These are phyloP conservation scores for Narthecium ossifragum DNA, from an alignment of 106 monocot species.

Conservation along the genomic window DNA sequence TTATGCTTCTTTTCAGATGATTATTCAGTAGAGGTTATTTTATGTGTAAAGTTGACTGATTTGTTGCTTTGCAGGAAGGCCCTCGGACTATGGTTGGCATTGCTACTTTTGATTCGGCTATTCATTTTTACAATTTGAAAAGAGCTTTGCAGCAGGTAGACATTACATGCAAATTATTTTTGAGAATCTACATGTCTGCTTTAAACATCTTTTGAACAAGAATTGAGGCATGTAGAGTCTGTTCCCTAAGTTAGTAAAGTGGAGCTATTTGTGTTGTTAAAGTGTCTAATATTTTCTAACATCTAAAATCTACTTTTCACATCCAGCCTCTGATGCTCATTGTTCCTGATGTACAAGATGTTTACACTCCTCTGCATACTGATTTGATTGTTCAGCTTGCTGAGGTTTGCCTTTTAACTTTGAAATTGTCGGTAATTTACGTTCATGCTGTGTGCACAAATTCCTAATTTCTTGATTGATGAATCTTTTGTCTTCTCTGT, in stretches of 20 bases:
- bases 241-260: not conserved
- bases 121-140: slow-evolving; percentile 97
- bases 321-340: slow-evolving; percentile 95
- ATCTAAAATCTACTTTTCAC: not conserved
- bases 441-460: too few species aligned
- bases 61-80: slow-evolving; percentile 67
- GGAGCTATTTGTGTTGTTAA: not conserved
- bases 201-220: not conserved
- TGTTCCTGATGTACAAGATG: slow-evolving; percentile 97
- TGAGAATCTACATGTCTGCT: too few species aligned
- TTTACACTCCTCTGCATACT: slow-evolving; percentile 87
- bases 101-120: slow-evolving; percentile 92
- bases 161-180: too few species aligned
- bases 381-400: slow-evolving; percentile 78
- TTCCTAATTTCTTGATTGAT: too few species aligned
- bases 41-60: too few species aligned
- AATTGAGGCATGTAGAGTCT: not conserved
- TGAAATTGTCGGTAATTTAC: too few species aligned
- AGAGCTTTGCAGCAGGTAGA: slow-evolving; percentile 76
- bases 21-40: not conserved
- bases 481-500: slow-evolving; percentile 18
- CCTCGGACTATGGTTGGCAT: slow-evolving; percentile 87
- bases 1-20: too few species aligned
- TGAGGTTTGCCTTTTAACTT: slow-evolving; percentile 68
- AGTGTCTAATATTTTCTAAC: not conserved